Evolutionary conservation across 768 basidiomycete species (phyloP).

Genomic region (Amanita inopinata): DNA sequence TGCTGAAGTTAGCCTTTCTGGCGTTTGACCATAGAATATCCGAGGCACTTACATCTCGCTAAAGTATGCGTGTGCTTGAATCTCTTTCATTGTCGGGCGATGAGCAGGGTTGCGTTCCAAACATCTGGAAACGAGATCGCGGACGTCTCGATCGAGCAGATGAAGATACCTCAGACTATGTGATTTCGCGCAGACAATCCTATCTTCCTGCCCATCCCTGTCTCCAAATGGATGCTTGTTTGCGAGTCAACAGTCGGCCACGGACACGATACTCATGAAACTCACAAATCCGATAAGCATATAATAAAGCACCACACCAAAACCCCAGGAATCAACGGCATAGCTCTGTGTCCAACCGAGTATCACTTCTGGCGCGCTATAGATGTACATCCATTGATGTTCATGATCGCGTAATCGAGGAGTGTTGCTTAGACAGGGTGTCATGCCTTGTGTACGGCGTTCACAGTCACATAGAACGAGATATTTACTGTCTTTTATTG

Average conservation of each 20-base stretch:
- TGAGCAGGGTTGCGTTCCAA: constrained; percentile 45
- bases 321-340: constrained; percentile 50
- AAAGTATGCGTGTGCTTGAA: constrained; percentile 43
- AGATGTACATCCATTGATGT: constrained; percentile 19
- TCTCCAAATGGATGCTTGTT: constrained; percentile 32
- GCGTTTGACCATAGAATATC: too few relatives aligned
- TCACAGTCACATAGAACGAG: constrained; percentile 34
- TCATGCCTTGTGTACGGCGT: constrained; percentile 9
- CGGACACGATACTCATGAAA: constrained; percentile 5
- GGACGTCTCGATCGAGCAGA: constrained; percentile 4
- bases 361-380: constrained; percentile 41
- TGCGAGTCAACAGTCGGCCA: not conserved
- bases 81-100: constrained; percentile 29
- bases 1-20: too few relatives aligned
- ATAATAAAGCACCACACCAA: constrained; percentile 42
- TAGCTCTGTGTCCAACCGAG: constrained; percentile 45
- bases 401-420: not conserved
- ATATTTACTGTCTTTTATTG: constrained; percentile 36
- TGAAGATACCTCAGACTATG: constrained; percentile 15
- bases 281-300: constrained; percentile 38
- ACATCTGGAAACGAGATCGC: constrained; percentile 27
- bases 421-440: constrained; percentile 20
- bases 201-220: constrained; percentile 13
- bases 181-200: constrained; percentile 12
- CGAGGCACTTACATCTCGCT: constrained; percentile 36